Base-by-base conservation (phyloP, 495 filamentous ascomycete genomes). In the Parmelia sp. region DNA sequence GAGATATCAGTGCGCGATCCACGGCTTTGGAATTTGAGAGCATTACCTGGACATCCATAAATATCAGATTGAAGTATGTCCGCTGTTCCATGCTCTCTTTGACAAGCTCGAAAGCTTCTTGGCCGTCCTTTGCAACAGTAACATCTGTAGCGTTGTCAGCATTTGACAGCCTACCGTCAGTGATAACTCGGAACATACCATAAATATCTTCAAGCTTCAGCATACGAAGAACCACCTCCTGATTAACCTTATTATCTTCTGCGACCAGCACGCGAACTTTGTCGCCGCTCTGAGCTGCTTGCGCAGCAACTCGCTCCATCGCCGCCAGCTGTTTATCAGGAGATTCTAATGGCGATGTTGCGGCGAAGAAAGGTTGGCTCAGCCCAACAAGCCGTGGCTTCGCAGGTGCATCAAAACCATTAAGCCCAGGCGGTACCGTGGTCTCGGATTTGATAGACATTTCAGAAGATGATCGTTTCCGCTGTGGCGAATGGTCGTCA, bases 181-280 rank as follows among this genome's bases (percentile, higher is more conserved):
- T n/a, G 1, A 33, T 35, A 2, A 12, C 10, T 63, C 21, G 37
- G 27, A 66, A 72, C 68, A 29, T 70, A 82, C 80, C 78, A 69
- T 84, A 86, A 33, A 89, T 83, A 53, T 86, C 84, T 71, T 89
- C 87, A 10, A 88, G 75, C 62, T 86, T 86, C 51, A 89, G 74
- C 86, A 89, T 88, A 58, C 84, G 83, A n/a, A 88, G 74, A 36
- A 96, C 91, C 21, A 97, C 92, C 70, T 96, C 90, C 70, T 95
- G 89, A 71, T 97, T 97, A n/a, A 92, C 91, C 37, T 86, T 86
- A 71, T 97, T 97, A 76, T 97, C 92, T 71, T 97, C 92, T 0
- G 92, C 92, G 29, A 97, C 92, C n/a, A 97, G 77, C 8, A 96
- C 89, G 36, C 88, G 85, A 33, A 95, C 80, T 71, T 86, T 90